phyloP scores from a whole-genome alignment of 129 eudicot genomes.

The Silybum marianum region DNA sequence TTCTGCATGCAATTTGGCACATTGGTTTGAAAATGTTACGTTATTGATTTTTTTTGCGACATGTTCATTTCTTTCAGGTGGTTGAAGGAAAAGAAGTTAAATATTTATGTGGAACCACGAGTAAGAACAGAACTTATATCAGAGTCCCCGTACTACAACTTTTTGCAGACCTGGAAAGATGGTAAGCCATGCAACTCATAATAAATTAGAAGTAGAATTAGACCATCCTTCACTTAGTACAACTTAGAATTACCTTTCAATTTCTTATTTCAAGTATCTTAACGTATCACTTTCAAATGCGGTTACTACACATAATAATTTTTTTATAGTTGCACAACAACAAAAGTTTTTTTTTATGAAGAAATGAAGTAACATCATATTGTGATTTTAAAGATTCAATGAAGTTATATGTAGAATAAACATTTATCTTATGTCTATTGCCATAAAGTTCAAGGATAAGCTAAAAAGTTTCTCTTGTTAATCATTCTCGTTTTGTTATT shows the following conservation, averaged over 20 bases:
- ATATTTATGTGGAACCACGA: slow-evolving; percentile 81
- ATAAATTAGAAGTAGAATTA: slow-evolving; percentile 3
- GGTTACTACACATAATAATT: not conserved
- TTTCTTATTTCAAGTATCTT: not conserved
- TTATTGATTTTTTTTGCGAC: not conserved
- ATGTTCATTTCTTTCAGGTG: slow-evolving; percentile 54
- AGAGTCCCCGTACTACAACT: slow-evolving; percentile 72
- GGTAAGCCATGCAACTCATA: slow-evolving; percentile 45
- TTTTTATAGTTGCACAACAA: not conserved
- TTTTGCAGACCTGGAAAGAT: slow-evolving; percentile 85
- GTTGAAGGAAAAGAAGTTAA: slow-evolving; percentile 72
- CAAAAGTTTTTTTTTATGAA: not conserved
- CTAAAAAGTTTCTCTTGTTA: slow-evolving; percentile 23
- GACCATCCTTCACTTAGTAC: not conserved
- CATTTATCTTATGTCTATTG: slow-evolving; percentile 17
- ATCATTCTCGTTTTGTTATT: slow-evolving; percentile 19
- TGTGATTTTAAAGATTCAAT: slow-evolving; percentile 1
- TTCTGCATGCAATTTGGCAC: not conserved
- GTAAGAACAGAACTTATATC: slow-evolving; percentile 78
- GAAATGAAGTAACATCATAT: not conserved
- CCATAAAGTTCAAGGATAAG: slow-evolving; percentile 19
- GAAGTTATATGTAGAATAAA: slow-evolving; percentile 1
- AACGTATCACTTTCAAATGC: not conserved
- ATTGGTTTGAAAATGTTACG: not conserved
- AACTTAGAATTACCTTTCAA: not conserved